phyloP scores from a whole-genome alignment of 1,284 basidiomycete genomes.

The Termitomyces sp. region DNA sequence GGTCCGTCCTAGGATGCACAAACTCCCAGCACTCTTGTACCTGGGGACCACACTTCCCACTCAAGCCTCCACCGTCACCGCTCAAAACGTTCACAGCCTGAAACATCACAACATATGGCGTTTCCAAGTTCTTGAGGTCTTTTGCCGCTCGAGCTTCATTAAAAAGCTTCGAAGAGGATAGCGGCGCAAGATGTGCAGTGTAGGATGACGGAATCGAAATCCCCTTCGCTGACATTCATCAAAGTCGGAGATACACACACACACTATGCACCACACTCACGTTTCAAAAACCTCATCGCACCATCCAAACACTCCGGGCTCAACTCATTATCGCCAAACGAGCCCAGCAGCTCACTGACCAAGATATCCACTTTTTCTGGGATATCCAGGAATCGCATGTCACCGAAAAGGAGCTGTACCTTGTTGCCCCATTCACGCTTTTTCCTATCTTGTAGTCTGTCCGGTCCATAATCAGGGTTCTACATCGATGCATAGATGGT shows the following conservation, averaged over 20 bases:
- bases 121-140: constrained; percentile 72
- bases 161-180: constrained; percentile 90
- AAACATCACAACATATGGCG: constrained; percentile 98
- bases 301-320: constrained; percentile 97
- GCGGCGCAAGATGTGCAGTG: constrained; percentile 88
- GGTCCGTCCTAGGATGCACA: constrained; percentile 84
- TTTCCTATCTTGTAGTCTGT: constrained; percentile 78
- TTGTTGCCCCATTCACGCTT: constrained; percentile 78
- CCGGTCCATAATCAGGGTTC: constrained; percentile 6
- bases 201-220: constrained; percentile 97
- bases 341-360: constrained; percentile 93
- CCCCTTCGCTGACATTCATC: constrained; percentile 59
- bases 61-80: constrained; percentile 56
- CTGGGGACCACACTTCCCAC: constrained; percentile 69
- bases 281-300: constrained; percentile 86
- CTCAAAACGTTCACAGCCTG: constrained; percentile 87
- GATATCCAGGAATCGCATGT: constrained; percentile 84
- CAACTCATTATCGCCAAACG: constrained; percentile 98
- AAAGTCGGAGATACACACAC: neutral
- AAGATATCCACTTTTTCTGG: constrained; percentile 90
- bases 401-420: constrained; percentile 84
- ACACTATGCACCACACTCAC: constrained; percentile 39
- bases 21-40: constrained; percentile 98
- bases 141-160: constrained; percentile 69
- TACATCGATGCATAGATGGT: neutral